phyloP scores from a whole-genome alignment of 1,284 basidiomycete genomes.

The Sphagnurus paluster region DNA sequence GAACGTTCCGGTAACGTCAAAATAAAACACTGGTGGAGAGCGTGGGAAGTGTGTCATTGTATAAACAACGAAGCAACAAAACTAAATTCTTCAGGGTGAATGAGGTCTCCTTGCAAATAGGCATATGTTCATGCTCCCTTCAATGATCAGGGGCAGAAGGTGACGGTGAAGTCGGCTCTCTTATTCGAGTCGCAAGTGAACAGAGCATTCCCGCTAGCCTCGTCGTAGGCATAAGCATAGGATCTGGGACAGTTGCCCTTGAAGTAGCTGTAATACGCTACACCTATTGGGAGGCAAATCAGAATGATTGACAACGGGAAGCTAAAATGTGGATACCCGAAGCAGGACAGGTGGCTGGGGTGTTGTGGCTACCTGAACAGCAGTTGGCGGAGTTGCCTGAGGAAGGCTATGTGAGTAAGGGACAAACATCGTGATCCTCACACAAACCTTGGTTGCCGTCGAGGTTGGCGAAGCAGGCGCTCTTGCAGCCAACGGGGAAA shows the following conservation, averaged over 20 bases:
- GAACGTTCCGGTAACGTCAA: too few species aligned
- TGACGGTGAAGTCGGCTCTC: constrained; percentile 53
- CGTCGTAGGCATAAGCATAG: constrained; percentile 61
- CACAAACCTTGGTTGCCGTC: constrained; percentile 41
- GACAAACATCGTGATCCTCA: neutral
- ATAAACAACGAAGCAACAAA: neutral
- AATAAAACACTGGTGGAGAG: too few species aligned
- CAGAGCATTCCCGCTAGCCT: constrained; percentile 51
- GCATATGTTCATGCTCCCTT: too few species aligned
- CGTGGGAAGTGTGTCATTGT: too few species aligned
- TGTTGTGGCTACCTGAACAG: constrained; percentile 53
- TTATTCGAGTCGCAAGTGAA: constrained; percentile 45
- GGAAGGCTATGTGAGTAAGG: neutral
- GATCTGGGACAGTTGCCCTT: constrained; percentile 53
- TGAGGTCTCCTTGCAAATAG: too few species aligned
- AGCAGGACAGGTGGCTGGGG: constrained; percentile 48
- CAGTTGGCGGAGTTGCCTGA: constrained; percentile 49
- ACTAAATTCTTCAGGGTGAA: too few species aligned
- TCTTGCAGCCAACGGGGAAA: constrained; percentile 60
- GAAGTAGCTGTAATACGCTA: constrained; percentile 54
- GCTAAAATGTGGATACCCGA: constrained; percentile 30
- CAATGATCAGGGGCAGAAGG: constrained; percentile 54
- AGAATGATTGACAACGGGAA: neutral
- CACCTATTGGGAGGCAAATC: constrained; percentile 26
- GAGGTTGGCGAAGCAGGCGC: constrained; percentile 57